phyloP scores from a whole-genome alignment of 495 filamentous ascomycete species.

The Bryoglossum gracile region DNA sequence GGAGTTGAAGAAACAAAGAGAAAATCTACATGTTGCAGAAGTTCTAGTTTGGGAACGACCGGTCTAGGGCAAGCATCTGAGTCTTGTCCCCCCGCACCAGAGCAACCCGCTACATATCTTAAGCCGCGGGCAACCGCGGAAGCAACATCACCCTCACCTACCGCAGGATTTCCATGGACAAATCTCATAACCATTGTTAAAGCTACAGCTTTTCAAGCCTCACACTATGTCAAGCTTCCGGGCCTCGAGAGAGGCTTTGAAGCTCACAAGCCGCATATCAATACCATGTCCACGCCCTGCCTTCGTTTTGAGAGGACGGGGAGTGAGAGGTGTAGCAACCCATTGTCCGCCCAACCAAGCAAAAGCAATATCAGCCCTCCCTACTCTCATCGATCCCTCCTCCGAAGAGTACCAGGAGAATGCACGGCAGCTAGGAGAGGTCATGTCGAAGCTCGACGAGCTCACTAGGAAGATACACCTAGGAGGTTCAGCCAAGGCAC shows the following conservation, averaged over 20 bases:
- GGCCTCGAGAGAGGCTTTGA: conserved; percentile 14
- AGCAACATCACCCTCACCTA: too few relatives aligned
- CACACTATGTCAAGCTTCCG: conserved; percentile 20
- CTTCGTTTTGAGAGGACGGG: not conserved
- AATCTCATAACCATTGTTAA: too few relatives aligned
- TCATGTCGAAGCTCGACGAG: conserved; percentile 54
- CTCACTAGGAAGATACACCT: conserved; percentile 64
- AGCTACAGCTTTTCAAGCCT: conserved; percentile 5
- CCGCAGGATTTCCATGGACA: conserved; percentile 21
- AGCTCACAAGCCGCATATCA: conserved; percentile 8
- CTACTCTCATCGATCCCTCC: conserved; percentile 65
- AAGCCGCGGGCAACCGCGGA: conserved; percentile 17
- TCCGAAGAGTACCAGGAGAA: conserved; percentile 80
- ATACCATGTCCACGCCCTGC: conserved; percentile 1
- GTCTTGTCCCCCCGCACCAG: conserved; percentile 3
- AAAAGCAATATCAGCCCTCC: conserved; percentile 67
- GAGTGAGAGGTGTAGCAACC: conserved; percentile 42
- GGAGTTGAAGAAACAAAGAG: not conserved
- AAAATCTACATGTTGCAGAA: conserved; percentile 9
- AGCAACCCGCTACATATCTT: not conserved
- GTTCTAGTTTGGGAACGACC: not conserved
- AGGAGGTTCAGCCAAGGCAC: conserved; percentile 76
- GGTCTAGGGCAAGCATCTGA: not conserved
- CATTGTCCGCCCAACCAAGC: conserved; percentile 65
- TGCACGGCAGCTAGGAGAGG: conserved; percentile 64